These are phyloP conservation scores for Cenococcum geophilum DNA, from an alignment of 495 filamentous ascomycete genomes.

Conservation along the genomic window DNA sequence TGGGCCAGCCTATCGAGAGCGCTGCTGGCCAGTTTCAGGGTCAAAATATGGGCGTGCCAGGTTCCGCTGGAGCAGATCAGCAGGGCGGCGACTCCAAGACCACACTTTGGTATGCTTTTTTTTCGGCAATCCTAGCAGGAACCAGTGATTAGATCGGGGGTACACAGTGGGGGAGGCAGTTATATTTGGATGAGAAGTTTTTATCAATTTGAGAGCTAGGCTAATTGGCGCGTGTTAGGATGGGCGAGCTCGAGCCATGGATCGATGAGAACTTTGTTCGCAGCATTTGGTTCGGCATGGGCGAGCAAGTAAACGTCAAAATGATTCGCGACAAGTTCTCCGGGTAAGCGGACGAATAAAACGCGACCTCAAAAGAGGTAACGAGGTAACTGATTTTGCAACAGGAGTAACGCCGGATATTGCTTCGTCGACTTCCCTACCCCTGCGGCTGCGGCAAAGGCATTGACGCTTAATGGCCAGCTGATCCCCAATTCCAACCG, in stretches of 20 bases:
- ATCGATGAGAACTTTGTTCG: slow-evolving; percentile 99
- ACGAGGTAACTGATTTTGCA: slow-evolving; percentile 43
- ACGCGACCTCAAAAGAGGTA: slow-evolving; percentile 22
- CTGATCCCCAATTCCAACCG: slow-evolving; percentile 91
- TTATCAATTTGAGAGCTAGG: not conserved
- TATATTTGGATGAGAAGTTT: not conserved
- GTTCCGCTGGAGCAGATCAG: slow-evolving; percentile 48
- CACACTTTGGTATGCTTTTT: slow-evolving; percentile 66
- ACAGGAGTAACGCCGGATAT: slow-evolving; percentile 90
- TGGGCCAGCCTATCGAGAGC: slow-evolving; percentile 49
- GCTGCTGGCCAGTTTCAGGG: slow-evolving; percentile 51
- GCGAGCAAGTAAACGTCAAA: slow-evolving; percentile 94
- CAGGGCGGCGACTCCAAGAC: slow-evolving; percentile 65
- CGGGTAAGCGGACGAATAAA: slow-evolving; percentile 61
- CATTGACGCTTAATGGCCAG: slow-evolving; percentile 79
- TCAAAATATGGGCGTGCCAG: slow-evolving; percentile 48
- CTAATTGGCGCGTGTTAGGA: slow-evolving; percentile 51
- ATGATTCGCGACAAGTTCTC: slow-evolving; percentile 99
- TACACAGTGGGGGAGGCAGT: not conserved
- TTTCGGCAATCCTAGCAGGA: not conserved
- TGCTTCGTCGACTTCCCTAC: slow-evolving; percentile 94
- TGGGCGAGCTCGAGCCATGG: slow-evolving; percentile 99
- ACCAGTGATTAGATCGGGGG: not conserved
- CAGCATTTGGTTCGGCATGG: slow-evolving; percentile 83
- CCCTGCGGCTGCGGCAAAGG: slow-evolving; percentile 82